Percentiles rank a stretch among this genome's conserved stretches.
These are phyloP conservation scores for Scalesia atractyloides DNA, from an alignment of 129 eudicot species.

Conservation along the genomic window DNA sequence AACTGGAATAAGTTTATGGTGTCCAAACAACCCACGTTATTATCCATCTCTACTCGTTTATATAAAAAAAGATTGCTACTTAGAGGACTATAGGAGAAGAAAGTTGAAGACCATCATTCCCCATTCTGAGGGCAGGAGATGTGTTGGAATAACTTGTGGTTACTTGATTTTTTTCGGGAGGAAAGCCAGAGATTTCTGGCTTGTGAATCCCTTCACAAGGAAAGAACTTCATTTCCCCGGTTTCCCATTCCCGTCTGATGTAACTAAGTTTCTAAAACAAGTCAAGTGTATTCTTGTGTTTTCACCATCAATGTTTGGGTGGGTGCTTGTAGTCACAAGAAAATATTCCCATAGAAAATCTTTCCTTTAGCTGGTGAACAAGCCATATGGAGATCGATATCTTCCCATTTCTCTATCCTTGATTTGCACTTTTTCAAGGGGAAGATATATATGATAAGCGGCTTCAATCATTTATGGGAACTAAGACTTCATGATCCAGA, in stretches of 20 bases:
- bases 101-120: no score
- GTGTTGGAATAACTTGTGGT: no score
- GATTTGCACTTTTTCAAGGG: constrained; percentile 4
- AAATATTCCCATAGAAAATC: neutral
- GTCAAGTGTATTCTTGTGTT: neutral
- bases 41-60: no score
- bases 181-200: neutral
- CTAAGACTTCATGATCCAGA: neutral
- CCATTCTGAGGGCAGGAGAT: no score
- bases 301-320: constrained; percentile 4
- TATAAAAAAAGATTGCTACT: no score
- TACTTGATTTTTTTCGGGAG: no score
- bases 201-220: constrained; percentile 35
- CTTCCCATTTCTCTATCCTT: neutral
- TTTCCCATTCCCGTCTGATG: neutral
- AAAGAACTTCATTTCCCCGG: constrained; percentile 26
- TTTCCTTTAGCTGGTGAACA: constrained; percentile 17
- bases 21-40: no score
- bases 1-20: no score
- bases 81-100: no score
- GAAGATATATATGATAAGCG: neutral
- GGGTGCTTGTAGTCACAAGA: constrained; percentile 1
- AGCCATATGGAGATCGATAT: neutral
- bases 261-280: no score
- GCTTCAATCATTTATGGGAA: neutral